A percentile compares a stretch with the other conserved stretches of the same genome.
Evolutionary conservation across 371 early-diverging fungal species (phyloP).

Genomic region (Gilbertella persicaria): DNA sequence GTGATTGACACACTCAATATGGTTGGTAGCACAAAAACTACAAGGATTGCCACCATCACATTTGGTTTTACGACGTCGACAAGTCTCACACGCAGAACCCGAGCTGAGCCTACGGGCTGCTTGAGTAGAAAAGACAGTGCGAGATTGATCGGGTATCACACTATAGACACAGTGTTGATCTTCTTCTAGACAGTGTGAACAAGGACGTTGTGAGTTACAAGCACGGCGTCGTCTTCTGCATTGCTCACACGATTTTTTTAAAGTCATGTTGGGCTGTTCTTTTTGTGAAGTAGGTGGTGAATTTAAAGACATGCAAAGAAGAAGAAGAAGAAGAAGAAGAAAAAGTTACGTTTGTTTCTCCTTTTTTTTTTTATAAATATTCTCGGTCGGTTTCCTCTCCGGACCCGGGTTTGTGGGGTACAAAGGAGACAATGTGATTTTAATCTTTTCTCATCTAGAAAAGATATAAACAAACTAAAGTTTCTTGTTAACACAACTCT

Average conservation of each 20-base stretch:
- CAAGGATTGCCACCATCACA: constrained; percentile 41
- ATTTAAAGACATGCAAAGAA: background rate
- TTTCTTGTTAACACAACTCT: no score
- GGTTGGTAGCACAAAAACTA: constrained; percentile 36
- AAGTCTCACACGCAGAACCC: constrained; percentile 43
- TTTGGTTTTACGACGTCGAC: constrained; percentile 40
- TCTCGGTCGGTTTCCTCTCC: constrained; percentile 29
- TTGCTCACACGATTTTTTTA: constrained; percentile 28
- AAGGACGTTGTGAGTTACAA: constrained; percentile 36
- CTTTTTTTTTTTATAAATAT: constrained; percentile 4
- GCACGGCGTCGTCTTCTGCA: constrained; percentile 27
- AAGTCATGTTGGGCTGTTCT: constrained; percentile 4
- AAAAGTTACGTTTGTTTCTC: background rate
- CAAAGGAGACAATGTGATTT: constrained; percentile 24
- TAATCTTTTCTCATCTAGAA: no score
- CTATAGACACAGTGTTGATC: constrained; percentile 34
- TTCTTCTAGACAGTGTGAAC: constrained; percentile 31
- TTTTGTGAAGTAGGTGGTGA: constrained; percentile 8
- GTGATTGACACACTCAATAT: constrained; percentile 49
- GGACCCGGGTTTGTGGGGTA: constrained; percentile 27
- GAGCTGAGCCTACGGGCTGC: constrained; percentile 33
- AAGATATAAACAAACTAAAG: no score
- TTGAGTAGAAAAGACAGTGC: constrained; percentile 28
- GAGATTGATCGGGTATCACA: constrained; percentile 31
- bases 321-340: background rate